A percentile compares a stretch with the other conserved stretches of the same genome.
These are phyloP conservation scores for Akanthomyces dipterigenus DNA, from an alignment of 2,329 filamentous ascomycete genomes.

Conservation along the genomic window DNA sequence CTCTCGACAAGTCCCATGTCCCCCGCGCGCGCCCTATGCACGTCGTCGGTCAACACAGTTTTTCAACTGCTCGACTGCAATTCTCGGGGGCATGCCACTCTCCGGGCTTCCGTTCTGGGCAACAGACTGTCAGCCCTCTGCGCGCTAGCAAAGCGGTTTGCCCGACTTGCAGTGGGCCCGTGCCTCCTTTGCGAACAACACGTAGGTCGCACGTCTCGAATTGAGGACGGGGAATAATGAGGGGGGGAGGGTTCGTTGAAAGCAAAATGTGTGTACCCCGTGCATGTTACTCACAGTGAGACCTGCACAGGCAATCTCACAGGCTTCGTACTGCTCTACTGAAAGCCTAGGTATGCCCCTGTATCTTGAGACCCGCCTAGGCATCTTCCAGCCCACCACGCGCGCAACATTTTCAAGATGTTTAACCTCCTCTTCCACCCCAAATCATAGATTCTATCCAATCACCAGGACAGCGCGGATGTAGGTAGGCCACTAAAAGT, in stretches of 20 bases:
- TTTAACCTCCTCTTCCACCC: neutral
- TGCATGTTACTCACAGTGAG: neutral
- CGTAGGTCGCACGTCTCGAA: neutral
- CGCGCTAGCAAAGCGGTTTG: neutral
- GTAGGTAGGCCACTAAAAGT: too few relatives aligned
- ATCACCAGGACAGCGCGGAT: too few relatives aligned
- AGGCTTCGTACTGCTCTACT: neutral
- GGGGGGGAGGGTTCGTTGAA: neutral
- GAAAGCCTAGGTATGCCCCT: too few relatives aligned
- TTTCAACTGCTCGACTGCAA: neutral
- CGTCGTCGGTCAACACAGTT: neutral
- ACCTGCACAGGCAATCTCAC: neutral
- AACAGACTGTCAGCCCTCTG: neutral
- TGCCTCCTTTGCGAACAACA: neutral
- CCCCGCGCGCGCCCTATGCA: neutral
- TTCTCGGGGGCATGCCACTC: conserved; percentile 3
- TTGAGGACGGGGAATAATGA: neutral
- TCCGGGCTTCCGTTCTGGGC: neutral
- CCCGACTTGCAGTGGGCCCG: neutral
- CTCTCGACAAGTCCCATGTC: neutral
- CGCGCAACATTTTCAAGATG: too few relatives aligned
- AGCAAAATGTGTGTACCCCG: neutral
- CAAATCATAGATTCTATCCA: too few relatives aligned
- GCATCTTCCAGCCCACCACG: too few relatives aligned
- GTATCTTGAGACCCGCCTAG: too few relatives aligned